Evolutionary conservation across 176 grass and related monocot species (phyloP), one percentile per base, ranked within the genome.

Genomic region (Cenchrus americanus): DNA sequence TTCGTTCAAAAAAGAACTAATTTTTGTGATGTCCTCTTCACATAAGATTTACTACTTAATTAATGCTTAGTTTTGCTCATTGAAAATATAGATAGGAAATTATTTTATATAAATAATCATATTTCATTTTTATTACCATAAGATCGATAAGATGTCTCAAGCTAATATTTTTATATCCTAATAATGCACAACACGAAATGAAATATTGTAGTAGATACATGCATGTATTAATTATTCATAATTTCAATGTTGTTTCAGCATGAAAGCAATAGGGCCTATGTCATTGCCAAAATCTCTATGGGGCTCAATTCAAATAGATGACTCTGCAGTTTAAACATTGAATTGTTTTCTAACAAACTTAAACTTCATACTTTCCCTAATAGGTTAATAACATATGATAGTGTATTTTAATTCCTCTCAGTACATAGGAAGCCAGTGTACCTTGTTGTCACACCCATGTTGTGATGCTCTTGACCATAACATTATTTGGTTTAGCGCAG

Each of bases 391-490:
- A 76, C 26, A 0, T 19, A 60, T 60, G 4, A 51, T 7, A 82
- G 18, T 77, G 23, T 10, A 63, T 22, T 69, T 43, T 69, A n/a
- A 12, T 61, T 80, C 42, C 43, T 84, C 22, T 54, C 13, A 37
- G 71, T 15, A 53, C 34, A 77, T 47, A 62, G 13, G 4, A 37
- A 37, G 34, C 34, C 4, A 6, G 27, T n/a, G 1, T 85, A 89
- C 88, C 88, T 89, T 89, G 67, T 63, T 82, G 46, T 13, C 76
- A 19, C 30, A 60, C 80, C 43, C 54, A 70, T 57, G 47, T 54
- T 81, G 57, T 26, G 53, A 55, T 84, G 30, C 32, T 55, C 40
- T 71, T 86, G 32, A 23, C 71, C 83, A 64, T 76, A 71, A 5
- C 70, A 85, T 53, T 5, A 47, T 8, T 26, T 32, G 23, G 19